phyloP scores from a whole-genome alignment of 169 alveolate species.

The Perkinsus olseni region DNA sequence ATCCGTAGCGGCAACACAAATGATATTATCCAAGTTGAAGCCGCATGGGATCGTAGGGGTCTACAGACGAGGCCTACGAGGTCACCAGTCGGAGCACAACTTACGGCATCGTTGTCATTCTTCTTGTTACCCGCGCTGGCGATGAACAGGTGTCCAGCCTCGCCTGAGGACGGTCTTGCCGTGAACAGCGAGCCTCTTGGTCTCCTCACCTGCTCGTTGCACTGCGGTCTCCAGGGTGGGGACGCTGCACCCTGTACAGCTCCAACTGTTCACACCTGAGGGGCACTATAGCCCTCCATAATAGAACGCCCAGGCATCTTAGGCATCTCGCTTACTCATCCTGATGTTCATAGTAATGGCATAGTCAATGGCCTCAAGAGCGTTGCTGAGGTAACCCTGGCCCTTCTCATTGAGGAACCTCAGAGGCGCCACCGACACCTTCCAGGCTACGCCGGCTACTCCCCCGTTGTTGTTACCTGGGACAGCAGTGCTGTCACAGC shows the following conservation, averaged over 20 bases:
- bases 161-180: conserved; percentile 10
- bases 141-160: conserved; percentile 13
- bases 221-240: not conserved
- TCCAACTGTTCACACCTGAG: not conserved
- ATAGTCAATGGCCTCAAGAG: conserved; percentile 48
- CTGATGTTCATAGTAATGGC: conserved; percentile 48
- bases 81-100: not conserved
- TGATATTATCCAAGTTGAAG: conserved; percentile 7
- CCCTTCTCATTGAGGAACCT: conserved; percentile 44
- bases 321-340: conserved; percentile 18
- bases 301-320: too few species aligned
- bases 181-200: conserved; percentile 11
- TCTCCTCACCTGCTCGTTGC: not conserved
- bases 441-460: not conserved
- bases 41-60: conserved; percentile 15
- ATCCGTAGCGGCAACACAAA: conserved; percentile 35
- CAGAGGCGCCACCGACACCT: conserved; percentile 22
- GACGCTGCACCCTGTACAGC: not conserved
- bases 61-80: too few species aligned
- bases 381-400: conserved; percentile 45
- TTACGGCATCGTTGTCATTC: conserved; percentile 21
- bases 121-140: conserved; percentile 33
- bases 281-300: not conserved
- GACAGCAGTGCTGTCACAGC: too few species aligned
- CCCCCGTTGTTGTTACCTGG: not conserved